Evolutionary conservation across 306 rosid genomes (phyloP), one percentile per base, ranked within the genome.

Genomic region (Malus sieversii): DNA sequence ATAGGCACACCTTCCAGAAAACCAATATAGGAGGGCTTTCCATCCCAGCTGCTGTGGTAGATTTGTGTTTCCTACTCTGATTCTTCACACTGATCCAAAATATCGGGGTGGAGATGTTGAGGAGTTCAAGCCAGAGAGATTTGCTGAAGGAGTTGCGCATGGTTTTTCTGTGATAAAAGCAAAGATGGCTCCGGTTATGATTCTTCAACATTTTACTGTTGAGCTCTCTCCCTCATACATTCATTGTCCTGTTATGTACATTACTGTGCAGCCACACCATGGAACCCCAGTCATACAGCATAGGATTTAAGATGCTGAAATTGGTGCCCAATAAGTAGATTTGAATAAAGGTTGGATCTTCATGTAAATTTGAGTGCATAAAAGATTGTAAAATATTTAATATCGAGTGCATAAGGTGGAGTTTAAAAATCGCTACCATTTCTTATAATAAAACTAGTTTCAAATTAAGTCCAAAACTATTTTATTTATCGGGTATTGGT

Each of bases 91-190:
- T 22, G 89, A 83, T 65, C 71, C 33, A 29, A 68, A 66, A 8
- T 70, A 75, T 16, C 86, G 90, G 89, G 85, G 82, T 10, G 64
- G 80, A 4, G 55, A 84, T 0, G 85, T 82, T 4, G 66, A 60
- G 15, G 81, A 77, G 38, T 88, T 83, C 77, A 78, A 88, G 27
- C 87, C 92, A 12, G 76, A 75, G 68, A 85, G 89, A 52, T 88
- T 85, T 38, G 25, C 77, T 3, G 77, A 83, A 25, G 87, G 85
- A 23, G 82, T 81, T 63, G 71, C 76, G 2, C 91, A 85, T 76
- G 75, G 46, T 64, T 85, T 88, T 55, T 82, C 88, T 16, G 20
- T 79, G 59, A 27, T 88, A 8, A 85, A 85, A 75, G 84, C 88
- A 25, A 88, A 77, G 77, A 71, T 84, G 64, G 84, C 78, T 25